Base-by-base conservation (phyloP, 2,329 filamentous ascomycete genomes). In the Fusarium incarnatum region DNA sequence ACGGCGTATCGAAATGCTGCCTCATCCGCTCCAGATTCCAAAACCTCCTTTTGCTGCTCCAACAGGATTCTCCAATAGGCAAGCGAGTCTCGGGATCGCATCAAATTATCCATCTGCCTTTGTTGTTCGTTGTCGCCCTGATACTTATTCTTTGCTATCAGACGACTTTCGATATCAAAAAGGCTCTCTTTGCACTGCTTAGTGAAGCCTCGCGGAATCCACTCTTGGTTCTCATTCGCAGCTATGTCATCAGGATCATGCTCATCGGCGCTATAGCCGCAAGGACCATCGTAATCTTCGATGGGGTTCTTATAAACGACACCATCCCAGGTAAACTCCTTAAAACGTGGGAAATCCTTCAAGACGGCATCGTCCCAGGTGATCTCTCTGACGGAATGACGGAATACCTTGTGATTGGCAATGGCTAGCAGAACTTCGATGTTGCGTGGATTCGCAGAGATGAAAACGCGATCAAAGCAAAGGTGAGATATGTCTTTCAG, bases 351-450 rank as follows among this genome's bases (percentile, higher is more conserved):
- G 4, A 59, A 44, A 1, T 0, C 8, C 9, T 7, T 50, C 18
- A 67, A 27, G 3, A 32, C 4, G 18, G 8, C 2, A 11, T 67
- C 61, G 4, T 67, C 64, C 64, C 61, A 66, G 15, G 52, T 47
- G 0, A 66, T 52, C 23, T 67, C 64, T 16, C 12, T 48, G 1
- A 67, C 56, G 1, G 23, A 2, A 28, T 44, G 20, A 0, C 64
- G 32, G 2, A 67, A 67, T 0, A 28, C 2, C 1, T 53, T 6
- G 6, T 67, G 56, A 8, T 53, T 42, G 4, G 63, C 64, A 18
- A 67, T n/a, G 3, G 48, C 41, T 6, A 45, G 56, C 1, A 67
- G 22, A 3, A 45, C 64, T 2, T 52, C 20, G 3, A 67, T 0
- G 5, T 67, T 67, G 8, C 22, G 41, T 11, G 23, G 50, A 11